Base-by-base conservation (phyloP, 2,329 filamentous ascomycete genomes). In the Conoideocrella luteorostrata region DNA sequence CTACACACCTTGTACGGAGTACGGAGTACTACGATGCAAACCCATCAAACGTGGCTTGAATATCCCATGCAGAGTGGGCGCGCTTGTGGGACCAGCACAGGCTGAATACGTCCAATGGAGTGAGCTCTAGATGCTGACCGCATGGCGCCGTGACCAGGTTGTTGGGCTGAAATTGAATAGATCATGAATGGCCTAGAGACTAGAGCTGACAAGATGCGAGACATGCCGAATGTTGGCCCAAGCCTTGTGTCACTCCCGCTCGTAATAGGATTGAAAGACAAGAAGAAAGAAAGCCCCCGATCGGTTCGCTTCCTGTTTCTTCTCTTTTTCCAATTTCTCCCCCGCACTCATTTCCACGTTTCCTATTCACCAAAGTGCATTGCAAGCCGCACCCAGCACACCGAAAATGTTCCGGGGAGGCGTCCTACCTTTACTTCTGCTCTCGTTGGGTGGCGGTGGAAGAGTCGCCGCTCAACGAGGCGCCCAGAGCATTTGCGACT, bases 401-500 rank as follows among this genome's bases (percentile, higher is more conserved):
- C 7, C 7, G 10, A 18, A 11, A n/a, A 24, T 26, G 15, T 22
- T 7, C 3, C 17, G 22, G 23, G 22, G 11, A 22, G 29, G 17
- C 23, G 13, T 33, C 12, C 23, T 42, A 2, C 11, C 22, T 28
- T 7, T 22, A 12, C 17, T 36, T 2, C 23, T 36, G 4, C 13
- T 42, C 11, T 22, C 18, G 18, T 21, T 21, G 4, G 18, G 13
- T 5, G 29, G 20, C 10, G 28, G 12, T 17, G 17, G 7, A 17
- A 7, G 39, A 30, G 45, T 32, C 13, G 15, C 12, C 18, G 38
- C 41, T 13, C 38, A 38, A 7, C 20, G 29, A 24, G 38, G 43
- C 22, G 35, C 28, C 21, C 44, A 42, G 20, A 53, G 56, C 26
- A 56, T 61, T 20, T 62, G 59, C 43, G 59, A 62, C 43, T 62